Percentiles rank a stretch among this genome's conserved stretches.
Conservation (phyloP, 179 eudicot species). For the Beta macrorhiza region DNA sequence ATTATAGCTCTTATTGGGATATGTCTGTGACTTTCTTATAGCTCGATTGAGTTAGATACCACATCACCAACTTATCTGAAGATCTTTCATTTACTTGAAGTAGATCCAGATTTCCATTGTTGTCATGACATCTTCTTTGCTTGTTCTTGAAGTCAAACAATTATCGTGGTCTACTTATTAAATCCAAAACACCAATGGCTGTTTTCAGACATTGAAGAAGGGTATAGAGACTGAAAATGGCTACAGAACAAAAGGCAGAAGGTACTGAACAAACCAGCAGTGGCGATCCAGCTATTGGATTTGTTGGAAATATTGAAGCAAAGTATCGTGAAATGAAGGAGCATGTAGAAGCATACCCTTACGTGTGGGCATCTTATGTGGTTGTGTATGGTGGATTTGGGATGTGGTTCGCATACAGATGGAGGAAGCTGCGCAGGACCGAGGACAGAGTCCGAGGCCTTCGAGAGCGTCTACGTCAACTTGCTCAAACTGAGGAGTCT, state of each 20-base stretch:
- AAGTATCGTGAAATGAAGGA: slow-evolving; percentile 52
- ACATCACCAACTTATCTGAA: not conserved
- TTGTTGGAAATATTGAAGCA: slow-evolving; percentile 39
- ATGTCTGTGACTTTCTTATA: not conserved
- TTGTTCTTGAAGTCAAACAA: not conserved
- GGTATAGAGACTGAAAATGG: slow-evolving; percentile 25
- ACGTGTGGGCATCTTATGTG: slow-evolving; percentile 74
- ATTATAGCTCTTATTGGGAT: not conserved
- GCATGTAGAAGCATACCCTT: slow-evolving; percentile 71
- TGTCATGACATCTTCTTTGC: not conserved
- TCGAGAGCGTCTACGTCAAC: slow-evolving; percentile 59
- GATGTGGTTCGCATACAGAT: slow-evolving; percentile 67
- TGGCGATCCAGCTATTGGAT: slow-evolving; percentile 29
- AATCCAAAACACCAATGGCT: not conserved
- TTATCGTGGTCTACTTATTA: not conserved
- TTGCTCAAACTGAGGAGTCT: slow-evolving; percentile 53
- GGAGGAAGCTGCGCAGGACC: slow-evolving; percentile 67
- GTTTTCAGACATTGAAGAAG: slow-evolving; percentile 7
- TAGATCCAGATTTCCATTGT: not conserved
- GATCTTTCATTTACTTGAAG: not conserved
- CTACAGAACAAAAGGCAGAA: slow-evolving; percentile 30
- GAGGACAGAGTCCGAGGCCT: slow-evolving; percentile 73
- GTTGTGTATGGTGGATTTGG: slow-evolving; percentile 77
- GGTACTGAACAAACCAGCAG: slow-evolving; percentile 25
- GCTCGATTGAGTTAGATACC: not conserved